phyloP scores from a whole-genome alignment of 305 asterid species.

The Solanum hybrid region DNA sequence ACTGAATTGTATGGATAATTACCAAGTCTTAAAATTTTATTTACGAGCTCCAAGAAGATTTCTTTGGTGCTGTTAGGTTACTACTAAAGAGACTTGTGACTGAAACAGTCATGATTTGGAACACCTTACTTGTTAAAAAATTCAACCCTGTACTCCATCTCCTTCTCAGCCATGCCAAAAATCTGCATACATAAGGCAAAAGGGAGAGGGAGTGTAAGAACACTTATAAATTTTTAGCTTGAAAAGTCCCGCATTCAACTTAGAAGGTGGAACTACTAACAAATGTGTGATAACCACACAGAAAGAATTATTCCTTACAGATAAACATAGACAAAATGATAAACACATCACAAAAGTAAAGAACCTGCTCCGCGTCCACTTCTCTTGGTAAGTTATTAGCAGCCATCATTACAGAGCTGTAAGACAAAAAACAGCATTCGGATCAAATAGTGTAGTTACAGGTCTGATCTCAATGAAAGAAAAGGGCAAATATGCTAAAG shows the following conservation, averaged over 20 bases:
- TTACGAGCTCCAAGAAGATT: neutral
- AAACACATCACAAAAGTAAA: neutral
- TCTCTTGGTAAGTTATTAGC: neutral
- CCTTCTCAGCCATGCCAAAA: slow-evolving; percentile 36
- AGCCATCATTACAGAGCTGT: slow-evolving; percentile 6
- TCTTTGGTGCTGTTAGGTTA: neutral
- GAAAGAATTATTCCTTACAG: neutral
- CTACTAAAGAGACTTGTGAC: neutral
- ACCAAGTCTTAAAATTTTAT: neutral
- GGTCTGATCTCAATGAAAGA: neutral
- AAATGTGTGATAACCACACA: neutral
- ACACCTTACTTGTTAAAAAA: slow-evolving; percentile 36
- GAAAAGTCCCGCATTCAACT: neutral
- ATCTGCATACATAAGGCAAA: slow-evolving; percentile 15
- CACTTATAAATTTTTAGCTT: neutral
- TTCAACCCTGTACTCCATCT: slow-evolving; percentile 44
- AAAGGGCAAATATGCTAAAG: neutral
- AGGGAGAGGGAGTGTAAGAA: neutral
- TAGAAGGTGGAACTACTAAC: neutral
- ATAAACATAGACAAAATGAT: neutral
- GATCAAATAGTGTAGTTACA: neutral
- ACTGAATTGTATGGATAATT: neutral
- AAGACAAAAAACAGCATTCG: neutral
- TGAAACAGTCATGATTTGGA: neutral
- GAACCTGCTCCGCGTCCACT: slow-evolving; percentile 6